These are phyloP conservation scores for Rhizopogon sp. DNA, from an alignment of 768 basidiomycete genomes.

Conservation along the genomic window DNA sequence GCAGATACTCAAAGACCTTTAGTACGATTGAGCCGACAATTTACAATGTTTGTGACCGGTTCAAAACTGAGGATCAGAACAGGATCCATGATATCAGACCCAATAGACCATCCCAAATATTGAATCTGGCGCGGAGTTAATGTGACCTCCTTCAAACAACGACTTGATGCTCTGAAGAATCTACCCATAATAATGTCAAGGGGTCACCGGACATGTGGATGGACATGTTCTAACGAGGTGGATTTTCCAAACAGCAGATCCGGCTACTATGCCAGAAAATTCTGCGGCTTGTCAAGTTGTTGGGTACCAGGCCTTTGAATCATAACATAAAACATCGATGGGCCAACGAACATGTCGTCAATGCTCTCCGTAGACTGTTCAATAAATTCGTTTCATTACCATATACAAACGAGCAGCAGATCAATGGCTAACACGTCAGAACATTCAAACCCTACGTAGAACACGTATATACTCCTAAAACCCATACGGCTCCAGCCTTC, in stretches of 20 bases:
- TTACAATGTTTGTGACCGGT: slow-evolving; percentile 86
- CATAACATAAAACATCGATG: slow-evolving; percentile 93
- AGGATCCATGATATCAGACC: slow-evolving; percentile 80
- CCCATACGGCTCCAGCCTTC: no score
- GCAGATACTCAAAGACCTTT: slow-evolving; percentile 84
- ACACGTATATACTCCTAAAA: no score
- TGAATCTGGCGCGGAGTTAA: slow-evolving; percentile 71
- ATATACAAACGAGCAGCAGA: no score
- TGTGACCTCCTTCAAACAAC: slow-evolving; percentile 60
- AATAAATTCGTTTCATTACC: no score
- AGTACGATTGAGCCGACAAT: slow-evolving; percentile 84
- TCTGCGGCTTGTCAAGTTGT: slow-evolving; percentile 90
- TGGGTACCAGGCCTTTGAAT: slow-evolving; percentile 76
- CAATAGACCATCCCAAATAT: slow-evolving; percentile 88
- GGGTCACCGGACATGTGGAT: slow-evolving; percentile 66
- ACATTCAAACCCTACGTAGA: no score
- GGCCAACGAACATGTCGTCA: slow-evolving; percentile 96
- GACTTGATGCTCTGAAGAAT: slow-evolving; percentile 72
- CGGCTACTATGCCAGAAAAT: slow-evolving; percentile 70
- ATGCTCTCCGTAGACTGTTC: slow-evolving; percentile 61
- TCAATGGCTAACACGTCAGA: no score
- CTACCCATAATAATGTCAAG: slow-evolving; percentile 50
- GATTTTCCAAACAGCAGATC: slow-evolving; percentile 63
- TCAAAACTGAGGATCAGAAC: slow-evolving; percentile 65
- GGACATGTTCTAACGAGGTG: slow-evolving; percentile 63